A percentile compares a stretch with the other conserved stretches of the same genome.
These are phyloP conservation scores for Fusarium protoensiforme DNA, from an alignment of 2,329 filamentous ascomycete species.

Conservation along the genomic window DNA sequence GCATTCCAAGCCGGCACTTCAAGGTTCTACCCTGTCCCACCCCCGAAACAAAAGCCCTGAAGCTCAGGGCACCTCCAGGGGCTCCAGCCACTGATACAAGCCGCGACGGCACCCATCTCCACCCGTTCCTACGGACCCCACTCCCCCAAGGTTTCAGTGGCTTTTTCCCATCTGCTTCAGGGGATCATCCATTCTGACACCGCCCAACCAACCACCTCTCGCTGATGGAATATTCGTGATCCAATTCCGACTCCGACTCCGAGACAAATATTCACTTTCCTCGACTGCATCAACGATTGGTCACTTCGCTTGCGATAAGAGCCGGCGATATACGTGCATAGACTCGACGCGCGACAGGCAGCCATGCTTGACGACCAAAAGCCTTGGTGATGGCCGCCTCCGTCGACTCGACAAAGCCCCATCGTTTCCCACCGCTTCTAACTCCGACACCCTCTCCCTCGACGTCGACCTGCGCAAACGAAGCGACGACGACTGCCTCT, in stretches of 20 bases:
- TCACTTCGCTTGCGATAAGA: neutral
- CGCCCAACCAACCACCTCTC: slow-evolving; percentile 9
- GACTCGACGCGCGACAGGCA: neutral
- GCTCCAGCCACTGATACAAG: slow-evolving; percentile 30
- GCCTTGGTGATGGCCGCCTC: slow-evolving; percentile 42
- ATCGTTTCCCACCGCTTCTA: slow-evolving; percentile 34
- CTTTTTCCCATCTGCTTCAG: slow-evolving; percentile 16
- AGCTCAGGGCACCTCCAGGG: slow-evolving; percentile 2
- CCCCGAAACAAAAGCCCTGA: slow-evolving; percentile 11
- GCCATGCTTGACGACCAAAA: slow-evolving; percentile 35
- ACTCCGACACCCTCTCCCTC: slow-evolving; percentile 10
- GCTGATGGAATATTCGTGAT: slow-evolving; percentile 3
- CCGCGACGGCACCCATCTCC: neutral
- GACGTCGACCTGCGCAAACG: slow-evolving; percentile 20
- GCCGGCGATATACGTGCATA: neutral
- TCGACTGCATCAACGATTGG: slow-evolving; percentile 8
- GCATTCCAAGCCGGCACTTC: neutral
- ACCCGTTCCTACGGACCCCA: slow-evolving; percentile 7
- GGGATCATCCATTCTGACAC: slow-evolving; percentile 34
- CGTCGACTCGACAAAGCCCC: slow-evolving; percentile 35
- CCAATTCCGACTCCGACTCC: neutral
- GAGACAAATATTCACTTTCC: neutral
- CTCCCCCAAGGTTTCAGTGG: slow-evolving; percentile 33
- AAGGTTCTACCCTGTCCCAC: slow-evolving; percentile 8
- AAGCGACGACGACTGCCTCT: neutral